Conservation (phyloP, 129 eudicot genomes). For the Pseudognaphalium luteoalbum region DNA sequence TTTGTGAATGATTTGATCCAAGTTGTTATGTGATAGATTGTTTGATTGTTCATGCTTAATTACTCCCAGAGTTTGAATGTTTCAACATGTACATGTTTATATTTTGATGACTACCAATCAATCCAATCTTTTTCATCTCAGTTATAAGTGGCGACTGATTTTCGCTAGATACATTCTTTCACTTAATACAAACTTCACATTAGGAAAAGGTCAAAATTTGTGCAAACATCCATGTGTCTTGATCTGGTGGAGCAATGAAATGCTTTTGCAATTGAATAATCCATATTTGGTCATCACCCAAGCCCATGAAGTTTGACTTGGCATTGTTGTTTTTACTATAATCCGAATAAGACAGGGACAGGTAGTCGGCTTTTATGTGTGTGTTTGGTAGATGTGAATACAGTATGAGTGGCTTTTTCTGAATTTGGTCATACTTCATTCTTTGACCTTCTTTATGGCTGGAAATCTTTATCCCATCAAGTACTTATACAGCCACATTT, state of each 20-base stretch:
- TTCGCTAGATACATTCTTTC: neutral
- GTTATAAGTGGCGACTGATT: neutral
- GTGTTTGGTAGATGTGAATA: constrained; percentile 9
- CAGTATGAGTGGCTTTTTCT: constrained; percentile 6
- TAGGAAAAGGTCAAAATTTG: constrained; percentile 24
- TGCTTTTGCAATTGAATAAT: constrained; percentile 17
- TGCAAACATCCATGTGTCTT: constrained; percentile 7
- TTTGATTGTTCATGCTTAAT: neutral
- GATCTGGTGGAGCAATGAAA: constrained; percentile 12
- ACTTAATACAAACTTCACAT: neutral
- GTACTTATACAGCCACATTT: neutral
- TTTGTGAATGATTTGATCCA: neutral
- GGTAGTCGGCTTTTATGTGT: neutral
- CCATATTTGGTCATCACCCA: neutral
- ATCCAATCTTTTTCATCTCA: neutral
- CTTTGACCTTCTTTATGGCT: neutral
- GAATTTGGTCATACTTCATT: neutral
- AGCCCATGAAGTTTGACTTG: constrained; percentile 20
- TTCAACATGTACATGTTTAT: constrained; percentile 2
- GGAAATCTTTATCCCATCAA: neutral
- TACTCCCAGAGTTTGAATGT: neutral
- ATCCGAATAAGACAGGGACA: neutral
- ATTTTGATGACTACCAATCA: neutral
- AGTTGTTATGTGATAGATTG: constrained; percentile 4
- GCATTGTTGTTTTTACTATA: neutral